Base-by-base conservation (phyloP, 306 rosid species). In the Erythrophleum fordii region DNA sequence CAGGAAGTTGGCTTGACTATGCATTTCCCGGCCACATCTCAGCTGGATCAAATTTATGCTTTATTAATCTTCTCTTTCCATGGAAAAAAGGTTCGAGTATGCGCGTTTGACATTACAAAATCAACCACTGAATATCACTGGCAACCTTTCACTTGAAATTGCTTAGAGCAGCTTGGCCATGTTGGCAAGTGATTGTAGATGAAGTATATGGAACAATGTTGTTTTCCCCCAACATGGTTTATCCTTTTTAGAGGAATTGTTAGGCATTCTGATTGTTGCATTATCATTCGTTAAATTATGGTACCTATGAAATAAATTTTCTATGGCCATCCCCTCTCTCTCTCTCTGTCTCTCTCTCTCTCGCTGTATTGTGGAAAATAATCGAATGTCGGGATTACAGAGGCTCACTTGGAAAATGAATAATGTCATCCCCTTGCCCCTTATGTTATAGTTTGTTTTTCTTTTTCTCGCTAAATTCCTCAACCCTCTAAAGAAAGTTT, bases 31-130 rank as follows among this genome's bases (percentile, higher is more conserved):
- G 78, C 29, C 12, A 20, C 41, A 62, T 66, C 28, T 52, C 29
- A 52, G 83, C 67, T 72, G 53, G 75, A 67, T 83, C 76, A 81
- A 34, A 45, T 74, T 35, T 66, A 72, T 60, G 39, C 53, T 55
- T 20, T 51, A 29, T 81, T 77, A 26, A 41, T 67, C 70, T 44
- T 41, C 52, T 69, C 64, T 69, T 75, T 34, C 65, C 69, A 20
- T 80, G 64, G 65, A 59, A 3, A 61, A 78, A 87, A 73, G 4
- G 85, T 72, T 60, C 42, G 3, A 8, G 73, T 42, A 69, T 26
- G 42, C 25, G 75, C 53, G 12, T 82, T 79, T 69, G 66, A 35
- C 31, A 5, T 31, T 72, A 55, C 75, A 66, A 10, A 6, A 45
- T 75, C 3, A 23, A 35, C 23, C 69, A 52, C 45, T 55, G 65